Conservation (phyloP, 2,329 filamentous ascomycete species). For the Xylariaceae sp. region DNA sequence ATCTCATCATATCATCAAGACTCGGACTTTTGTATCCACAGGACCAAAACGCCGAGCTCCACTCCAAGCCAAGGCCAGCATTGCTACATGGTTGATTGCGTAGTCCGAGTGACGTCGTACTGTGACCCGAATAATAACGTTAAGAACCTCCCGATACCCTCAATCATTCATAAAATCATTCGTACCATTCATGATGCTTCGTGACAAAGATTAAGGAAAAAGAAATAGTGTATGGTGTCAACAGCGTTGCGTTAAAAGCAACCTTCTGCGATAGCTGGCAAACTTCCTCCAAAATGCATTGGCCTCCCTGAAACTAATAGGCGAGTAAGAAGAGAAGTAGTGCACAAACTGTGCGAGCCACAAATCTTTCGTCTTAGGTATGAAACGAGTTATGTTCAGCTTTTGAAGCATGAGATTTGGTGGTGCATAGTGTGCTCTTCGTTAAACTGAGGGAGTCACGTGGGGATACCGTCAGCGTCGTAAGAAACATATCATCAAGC, state of each 20-base stretch:
- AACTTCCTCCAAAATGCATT: conserved; percentile 17
- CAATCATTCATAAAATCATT: conserved; percentile 22
- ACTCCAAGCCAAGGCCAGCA: conserved; percentile 34
- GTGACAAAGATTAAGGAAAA: conserved; percentile 26
- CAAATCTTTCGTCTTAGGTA: conserved; percentile 12
- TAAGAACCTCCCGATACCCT: conserved; percentile 7
- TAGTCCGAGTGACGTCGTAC: conserved; percentile 37
- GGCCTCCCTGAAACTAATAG: background rate
- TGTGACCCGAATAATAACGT: conserved; percentile 34
- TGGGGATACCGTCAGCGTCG: conserved; percentile 34
- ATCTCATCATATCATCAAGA: conserved; percentile 32
- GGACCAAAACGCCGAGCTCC: conserved; percentile 38
- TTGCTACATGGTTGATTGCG: conserved; percentile 31
- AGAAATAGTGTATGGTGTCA: conserved; percentile 3
- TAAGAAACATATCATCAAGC: conserved; percentile 34
- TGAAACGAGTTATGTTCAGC: conserved; percentile 19
- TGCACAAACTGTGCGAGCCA: conserved; percentile 8
- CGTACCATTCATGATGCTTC: conserved; percentile 39
- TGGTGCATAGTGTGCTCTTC: conserved; percentile 22
- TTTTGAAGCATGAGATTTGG: conserved; percentile 8
- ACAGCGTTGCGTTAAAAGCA: conserved; percentile 6
- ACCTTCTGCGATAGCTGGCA: conserved; percentile 7
- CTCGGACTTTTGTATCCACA: conserved; percentile 30
- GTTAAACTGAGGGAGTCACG: conserved; percentile 27
- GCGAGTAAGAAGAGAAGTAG: conserved; percentile 8